These are phyloP conservation scores for Fusarium penzigii DNA, from an alignment of 2,329 filamentous ascomycete genomes.

Conservation along the genomic window DNA sequence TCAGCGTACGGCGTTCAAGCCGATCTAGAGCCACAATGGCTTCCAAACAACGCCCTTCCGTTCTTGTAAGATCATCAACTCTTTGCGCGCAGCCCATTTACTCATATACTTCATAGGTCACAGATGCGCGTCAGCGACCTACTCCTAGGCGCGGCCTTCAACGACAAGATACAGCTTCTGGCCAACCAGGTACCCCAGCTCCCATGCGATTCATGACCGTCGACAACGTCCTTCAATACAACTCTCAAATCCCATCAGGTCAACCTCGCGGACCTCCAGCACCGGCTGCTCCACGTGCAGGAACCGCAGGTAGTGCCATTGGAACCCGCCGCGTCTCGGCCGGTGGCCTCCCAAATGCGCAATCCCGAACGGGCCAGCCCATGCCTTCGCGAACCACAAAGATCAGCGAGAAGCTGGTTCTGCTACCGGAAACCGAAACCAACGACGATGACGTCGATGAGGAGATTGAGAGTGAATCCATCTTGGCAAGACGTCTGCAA, in stretches of 20 bases:
- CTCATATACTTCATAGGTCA: slow-evolving; percentile 34
- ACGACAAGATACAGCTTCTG: slow-evolving; percentile 35
- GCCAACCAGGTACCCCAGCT: slow-evolving; percentile 31
- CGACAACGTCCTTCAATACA: slow-evolving; percentile 92
- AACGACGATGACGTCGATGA: slow-evolving; percentile 60
- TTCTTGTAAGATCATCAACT: slow-evolving; percentile 49
- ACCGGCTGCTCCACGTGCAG: slow-evolving; percentile 38
- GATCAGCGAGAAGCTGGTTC: slow-evolving; percentile 93
- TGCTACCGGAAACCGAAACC: slow-evolving; percentile 78
- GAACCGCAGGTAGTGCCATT: slow-evolving; percentile 12
- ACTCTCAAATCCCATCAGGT: slow-evolving; percentile 91
- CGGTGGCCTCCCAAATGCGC: slow-evolving; percentile 43
- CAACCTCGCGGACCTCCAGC: slow-evolving; percentile 75
- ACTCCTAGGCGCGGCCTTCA: slow-evolving; percentile 34
- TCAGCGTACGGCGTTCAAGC: neutral
- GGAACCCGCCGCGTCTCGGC: slow-evolving; percentile 32
- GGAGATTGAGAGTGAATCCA: slow-evolving; percentile 50
- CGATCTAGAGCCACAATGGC: slow-evolving; percentile 35
- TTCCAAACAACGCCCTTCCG: slow-evolving; percentile 57
- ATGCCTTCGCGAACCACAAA: slow-evolving; percentile 88
- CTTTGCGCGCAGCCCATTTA: slow-evolving; percentile 10
- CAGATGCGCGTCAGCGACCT: slow-evolving; percentile 40
- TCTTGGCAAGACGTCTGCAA: slow-evolving; percentile 41
- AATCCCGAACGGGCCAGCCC: slow-evolving; percentile 52
- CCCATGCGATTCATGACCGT: slow-evolving; percentile 81